Evolutionary conservation across 371 early-diverging fungal genomes (phyloP).

Genomic region (Rhizopus sp.): DNA sequence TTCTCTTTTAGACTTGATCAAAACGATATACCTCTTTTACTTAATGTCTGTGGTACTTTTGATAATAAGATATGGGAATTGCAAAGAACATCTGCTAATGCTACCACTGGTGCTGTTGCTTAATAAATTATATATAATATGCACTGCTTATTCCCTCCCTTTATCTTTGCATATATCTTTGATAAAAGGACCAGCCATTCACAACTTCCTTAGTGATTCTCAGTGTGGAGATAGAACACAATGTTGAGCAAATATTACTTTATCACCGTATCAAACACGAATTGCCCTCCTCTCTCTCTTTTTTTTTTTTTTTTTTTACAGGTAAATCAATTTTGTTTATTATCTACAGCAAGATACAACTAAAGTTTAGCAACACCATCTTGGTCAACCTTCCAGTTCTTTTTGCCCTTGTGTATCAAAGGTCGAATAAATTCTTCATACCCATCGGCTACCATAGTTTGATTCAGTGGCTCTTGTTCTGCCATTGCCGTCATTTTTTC

Average conservation of each 20-base stretch:
- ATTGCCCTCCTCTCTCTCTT: not conserved
- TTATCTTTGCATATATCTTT: no score
- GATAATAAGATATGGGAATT: constrained; percentile 36
- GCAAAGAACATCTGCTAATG: constrained; percentile 1
- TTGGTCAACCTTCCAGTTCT: constrained; percentile 33
- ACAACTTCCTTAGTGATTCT: no score
- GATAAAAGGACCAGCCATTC: no score
- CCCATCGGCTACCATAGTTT: constrained; percentile 41
- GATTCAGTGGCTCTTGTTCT: constrained; percentile 71
- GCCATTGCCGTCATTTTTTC: constrained; percentile 69
- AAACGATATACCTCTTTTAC: constrained; percentile 42
- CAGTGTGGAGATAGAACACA: no score
- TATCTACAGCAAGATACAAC: not conserved
- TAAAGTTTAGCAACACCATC: constrained; percentile 43
- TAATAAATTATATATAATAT: no score
- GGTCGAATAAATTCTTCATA: constrained; percentile 61
- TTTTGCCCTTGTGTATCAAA: constrained; percentile 44
- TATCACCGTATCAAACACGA: no score
- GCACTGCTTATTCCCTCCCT: no score
- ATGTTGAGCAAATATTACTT: no score
- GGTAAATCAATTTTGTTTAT: no score
- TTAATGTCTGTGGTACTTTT: constrained; percentile 46
- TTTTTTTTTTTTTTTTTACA: no score
- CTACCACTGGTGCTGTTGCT: no score
- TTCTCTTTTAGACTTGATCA: constrained; percentile 19